Evolutionary conservation across 1,284 basidiomycete genomes (phyloP).

Genomic region (Sphaerobolus stellatus): DNA sequence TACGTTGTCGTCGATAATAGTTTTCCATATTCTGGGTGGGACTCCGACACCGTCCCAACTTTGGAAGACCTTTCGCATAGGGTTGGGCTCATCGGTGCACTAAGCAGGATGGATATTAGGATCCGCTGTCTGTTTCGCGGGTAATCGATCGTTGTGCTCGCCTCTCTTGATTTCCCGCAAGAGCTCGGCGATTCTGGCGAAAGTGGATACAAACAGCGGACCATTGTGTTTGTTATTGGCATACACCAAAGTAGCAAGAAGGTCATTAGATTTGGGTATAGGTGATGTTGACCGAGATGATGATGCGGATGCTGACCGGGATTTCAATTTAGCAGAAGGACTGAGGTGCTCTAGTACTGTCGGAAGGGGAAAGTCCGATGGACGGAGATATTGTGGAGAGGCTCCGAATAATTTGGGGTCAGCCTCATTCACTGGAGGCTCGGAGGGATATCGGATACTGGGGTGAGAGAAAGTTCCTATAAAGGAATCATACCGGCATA

Average conservation of each 20-base stretch:
- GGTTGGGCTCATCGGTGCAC: slow-evolving; percentile 45
- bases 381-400: slow-evolving; percentile 50
- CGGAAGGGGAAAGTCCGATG: slow-evolving; percentile 16
- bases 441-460: too few species aligned
- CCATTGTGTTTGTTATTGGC: slow-evolving; percentile 65
- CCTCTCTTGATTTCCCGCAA: slow-evolving; percentile 49
- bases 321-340: slow-evolving; percentile 19
- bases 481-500: too few species aligned
- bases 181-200: slow-evolving; percentile 56
- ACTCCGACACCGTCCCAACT: slow-evolving; percentile 58
- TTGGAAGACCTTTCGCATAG: slow-evolving; percentile 45
- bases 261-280: slow-evolving; percentile 42
- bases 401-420: slow-evolving; percentile 71
- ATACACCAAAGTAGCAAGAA: slow-evolving; percentile 55
- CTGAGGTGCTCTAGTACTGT: slow-evolving; percentile 15
- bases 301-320: too few species aligned
- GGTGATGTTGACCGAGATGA: too few species aligned
- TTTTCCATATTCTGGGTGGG: slow-evolving; percentile 59
- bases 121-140: background rate
- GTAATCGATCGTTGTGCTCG: slow-evolving; percentile 4
- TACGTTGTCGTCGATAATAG: slow-evolving; percentile 78
- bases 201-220: slow-evolving; percentile 61
- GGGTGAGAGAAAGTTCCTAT: too few species aligned
- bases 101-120: slow-evolving; percentile 52
- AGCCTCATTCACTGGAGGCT: too few species aligned